phyloP scores from a whole-genome alignment of 345 rosid species.

The Ricinus communis region DNA sequence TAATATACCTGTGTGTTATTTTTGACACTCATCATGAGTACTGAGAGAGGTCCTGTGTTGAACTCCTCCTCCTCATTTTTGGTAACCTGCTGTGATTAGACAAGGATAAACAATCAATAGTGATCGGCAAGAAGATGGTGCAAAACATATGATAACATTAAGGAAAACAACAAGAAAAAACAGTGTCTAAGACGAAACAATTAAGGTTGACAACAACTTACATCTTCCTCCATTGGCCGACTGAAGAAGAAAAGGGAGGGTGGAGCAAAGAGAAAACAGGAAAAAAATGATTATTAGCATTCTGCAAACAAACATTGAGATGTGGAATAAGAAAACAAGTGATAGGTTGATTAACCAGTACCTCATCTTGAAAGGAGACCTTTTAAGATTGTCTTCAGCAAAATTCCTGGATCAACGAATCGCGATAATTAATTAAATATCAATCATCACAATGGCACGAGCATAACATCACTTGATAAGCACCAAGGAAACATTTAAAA shows the following conservation, averaged over 20 bases:
- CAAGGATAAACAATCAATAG: too few species aligned
- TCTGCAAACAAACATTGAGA: not conserved
- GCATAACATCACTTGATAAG: too few species aligned
- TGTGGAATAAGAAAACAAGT: not conserved
- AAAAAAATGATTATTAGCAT: not conserved
- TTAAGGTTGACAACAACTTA: not conserved
- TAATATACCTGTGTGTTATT: constrained; percentile 85
- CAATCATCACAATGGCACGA: too few species aligned
- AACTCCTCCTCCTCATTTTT: constrained; percentile 96
- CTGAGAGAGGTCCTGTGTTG: constrained; percentile 95
- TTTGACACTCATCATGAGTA: constrained; percentile 94
- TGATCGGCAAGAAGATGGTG: too few species aligned
- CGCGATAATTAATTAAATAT: not conserved
- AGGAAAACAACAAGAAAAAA: not conserved
- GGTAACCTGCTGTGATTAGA: not conserved
- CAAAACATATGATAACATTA: too few species aligned
- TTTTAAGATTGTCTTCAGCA: not conserved
- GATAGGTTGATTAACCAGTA: not conserved
- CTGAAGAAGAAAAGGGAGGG: not conserved
- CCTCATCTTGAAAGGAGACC: constrained; percentile 10
- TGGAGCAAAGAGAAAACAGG: not conserved
- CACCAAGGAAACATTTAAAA: too few species aligned
- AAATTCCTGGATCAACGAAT: not conserved
- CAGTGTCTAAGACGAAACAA: not conserved
- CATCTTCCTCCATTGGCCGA: constrained; percentile 29